phyloP scores from a whole-genome alignment of 768 basidiomycete species.

The Chalciporus sphaerocephalus region DNA sequence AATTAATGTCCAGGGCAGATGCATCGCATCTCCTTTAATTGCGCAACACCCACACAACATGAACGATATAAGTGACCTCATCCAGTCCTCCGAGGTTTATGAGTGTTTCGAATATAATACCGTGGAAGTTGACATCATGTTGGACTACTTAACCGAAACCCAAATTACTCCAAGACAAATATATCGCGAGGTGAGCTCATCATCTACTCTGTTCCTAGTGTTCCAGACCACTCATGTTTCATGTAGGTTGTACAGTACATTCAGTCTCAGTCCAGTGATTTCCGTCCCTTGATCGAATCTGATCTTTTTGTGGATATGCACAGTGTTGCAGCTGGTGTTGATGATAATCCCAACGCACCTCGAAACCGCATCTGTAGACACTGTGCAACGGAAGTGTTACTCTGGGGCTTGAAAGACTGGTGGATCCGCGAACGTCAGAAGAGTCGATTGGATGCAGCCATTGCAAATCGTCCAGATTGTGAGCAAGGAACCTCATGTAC shows the following conservation, averaged over 20 bases:
- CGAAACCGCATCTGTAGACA: slow-evolving; percentile 61
- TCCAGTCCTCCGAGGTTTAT: slow-evolving; percentile 71
- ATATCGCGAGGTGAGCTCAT: slow-evolving; percentile 62
- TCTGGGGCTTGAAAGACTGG: slow-evolving; percentile 78
- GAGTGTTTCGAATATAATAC: slow-evolving; percentile 76
- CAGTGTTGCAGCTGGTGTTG: slow-evolving; percentile 48
- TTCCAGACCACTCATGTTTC: slow-evolving; percentile 3
- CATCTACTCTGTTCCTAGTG: background rate
- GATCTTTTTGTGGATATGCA: slow-evolving; percentile 72
- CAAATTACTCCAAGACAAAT: slow-evolving; percentile 64
- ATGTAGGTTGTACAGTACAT: slow-evolving; percentile 59
- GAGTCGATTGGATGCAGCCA: slow-evolving; percentile 52
- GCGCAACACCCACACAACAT: slow-evolving; percentile 68
- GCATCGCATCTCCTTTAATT: slow-evolving; percentile 52
- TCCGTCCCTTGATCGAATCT: slow-evolving; percentile 61
- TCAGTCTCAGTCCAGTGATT: slow-evolving; percentile 56
- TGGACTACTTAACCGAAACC: slow-evolving; percentile 70
- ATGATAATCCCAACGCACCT: slow-evolving; percentile 55
- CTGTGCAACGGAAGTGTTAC: slow-evolving; percentile 70
- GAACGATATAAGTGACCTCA: slow-evolving; percentile 65
- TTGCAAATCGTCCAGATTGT: slow-evolving; percentile 66
- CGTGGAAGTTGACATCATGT: slow-evolving; percentile 78
- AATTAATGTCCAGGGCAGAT: slow-evolving; percentile 70
- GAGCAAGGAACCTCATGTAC: slow-evolving; percentile 55
- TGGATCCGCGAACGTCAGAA: slow-evolving; percentile 76